phyloP scores from a whole-genome alignment of 495 filamentous ascomycete genomes.

The Neurospora hispaniola region DNA sequence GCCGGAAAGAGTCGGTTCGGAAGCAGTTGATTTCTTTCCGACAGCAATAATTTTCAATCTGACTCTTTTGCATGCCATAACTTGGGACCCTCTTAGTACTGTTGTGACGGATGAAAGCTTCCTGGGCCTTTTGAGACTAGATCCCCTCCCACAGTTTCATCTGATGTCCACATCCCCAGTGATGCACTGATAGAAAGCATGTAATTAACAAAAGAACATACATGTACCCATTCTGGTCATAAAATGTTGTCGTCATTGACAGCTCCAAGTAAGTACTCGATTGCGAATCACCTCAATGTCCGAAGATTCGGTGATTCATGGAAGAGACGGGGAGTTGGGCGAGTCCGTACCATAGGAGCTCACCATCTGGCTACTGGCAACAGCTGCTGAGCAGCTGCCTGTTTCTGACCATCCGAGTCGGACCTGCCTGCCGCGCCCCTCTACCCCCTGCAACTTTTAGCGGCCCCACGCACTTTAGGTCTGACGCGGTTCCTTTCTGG shows the following conservation, averaged over 20 bases:
- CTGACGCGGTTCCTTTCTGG: background rate
- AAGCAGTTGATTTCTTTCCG: background rate
- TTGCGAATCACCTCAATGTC: background rate
- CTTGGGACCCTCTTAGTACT: background rate
- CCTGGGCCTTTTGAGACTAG: background rate
- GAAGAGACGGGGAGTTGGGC: background rate
- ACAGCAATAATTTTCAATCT: no score
- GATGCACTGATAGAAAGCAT: background rate
- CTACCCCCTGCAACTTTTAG: background rate
- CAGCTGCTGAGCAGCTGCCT: background rate
- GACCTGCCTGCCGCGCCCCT: background rate
- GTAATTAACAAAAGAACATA: background rate
- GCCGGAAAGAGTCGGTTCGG: background rate
- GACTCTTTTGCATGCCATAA: background rate
- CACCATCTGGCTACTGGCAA: background rate
- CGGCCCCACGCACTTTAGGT: background rate
- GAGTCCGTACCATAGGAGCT: background rate
- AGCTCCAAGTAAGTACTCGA: background rate
- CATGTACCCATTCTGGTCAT: no score
- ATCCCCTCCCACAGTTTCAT: background rate
- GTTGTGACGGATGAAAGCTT: background rate
- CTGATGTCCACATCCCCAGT: background rate
- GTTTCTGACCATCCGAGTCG: background rate
- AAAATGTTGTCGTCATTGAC: background rate
- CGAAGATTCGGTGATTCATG: background rate